Base-by-base conservation (phyloP, 805 yeast species). In the Monosporozyma solicola region DNA sequence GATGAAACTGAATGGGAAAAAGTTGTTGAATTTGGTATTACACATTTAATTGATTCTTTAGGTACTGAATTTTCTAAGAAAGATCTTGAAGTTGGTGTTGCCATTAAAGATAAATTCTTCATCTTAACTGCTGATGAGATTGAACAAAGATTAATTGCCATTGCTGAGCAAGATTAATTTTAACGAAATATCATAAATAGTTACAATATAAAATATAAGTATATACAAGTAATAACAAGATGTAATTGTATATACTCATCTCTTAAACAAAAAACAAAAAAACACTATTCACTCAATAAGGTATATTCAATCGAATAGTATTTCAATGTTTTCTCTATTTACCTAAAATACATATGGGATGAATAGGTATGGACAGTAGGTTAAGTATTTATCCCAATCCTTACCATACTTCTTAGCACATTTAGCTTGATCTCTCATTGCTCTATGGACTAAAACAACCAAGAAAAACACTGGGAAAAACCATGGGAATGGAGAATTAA, bases 51-150 rank as follows among this genome's bases (percentile, higher is more conserved):
- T 61, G 85, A 87, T 54, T 86, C 92, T 1, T 75, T 94, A 60
- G 90, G 95, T 49, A 89, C 96, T 2, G 99, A 94, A 63, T 92
- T 94, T 70, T 82, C 96, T 61, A 91, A 90, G 71, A 85, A 86
- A 65, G 99, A 94, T 66, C 74, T 94, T 53, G 99, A 94, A 74
- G 79, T 94, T 56, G 99, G 97, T 51, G 86, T 91, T 48, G 96
- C 96, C 29, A 76, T 86, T 3, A 72, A 74, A 49, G 82, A 75
- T 43, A 85, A 84, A 49, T 92, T 92, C 74, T 79, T 84, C 57
- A 75, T 80, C 31, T 79, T 94, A 63, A 75, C 83, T 5, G 79
- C 86, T 9, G 97, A 90, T 41, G 95, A 94, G 71, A 91, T 94
- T 59, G 99, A 94, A 70, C 97, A 89, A 73, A 79, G 98, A 66